Conservation (phyloP, 345 rosid genomes). For the Citrus inodora region DNA sequence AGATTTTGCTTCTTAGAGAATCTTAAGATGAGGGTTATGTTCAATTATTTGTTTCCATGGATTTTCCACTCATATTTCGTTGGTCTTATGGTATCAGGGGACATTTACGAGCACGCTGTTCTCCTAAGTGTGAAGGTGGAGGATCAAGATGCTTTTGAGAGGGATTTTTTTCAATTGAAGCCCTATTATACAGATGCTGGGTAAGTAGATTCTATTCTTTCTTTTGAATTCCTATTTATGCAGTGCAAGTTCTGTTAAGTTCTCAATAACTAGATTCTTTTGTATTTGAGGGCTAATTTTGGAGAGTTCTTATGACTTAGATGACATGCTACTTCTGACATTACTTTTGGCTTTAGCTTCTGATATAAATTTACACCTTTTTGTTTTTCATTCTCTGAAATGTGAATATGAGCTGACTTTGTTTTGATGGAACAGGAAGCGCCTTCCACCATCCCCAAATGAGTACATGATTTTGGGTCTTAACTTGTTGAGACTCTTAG, state of each 20-base stretch:
- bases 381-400: background rate
- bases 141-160: slow-evolving; percentile 96
- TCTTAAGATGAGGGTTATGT: background rate
- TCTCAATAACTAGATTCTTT: background rate
- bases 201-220: slow-evolving; percentile 29
- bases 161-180: slow-evolving; percentile 93
- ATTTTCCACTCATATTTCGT: slow-evolving; percentile 2
- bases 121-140: slow-evolving; percentile 82
- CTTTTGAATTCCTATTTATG: background rate
- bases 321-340: background rate
- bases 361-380: background rate
- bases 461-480: slow-evolving; percentile 90
- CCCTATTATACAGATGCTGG: slow-evolving; percentile 89
- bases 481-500: slow-evolving; percentile 88
- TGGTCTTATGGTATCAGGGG: slow-evolving; percentile 46
- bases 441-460: slow-evolving; percentile 68
- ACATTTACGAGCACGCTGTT: slow-evolving; percentile 87
- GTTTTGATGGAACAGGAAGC: slow-evolving; percentile 44
- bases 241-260: background rate
- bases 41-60: background rate
- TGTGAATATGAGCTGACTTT: slow-evolving; percentile 6
- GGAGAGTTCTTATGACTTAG: background rate
- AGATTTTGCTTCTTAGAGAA: background rate
- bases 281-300: background rate
- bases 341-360: background rate